Conservation (phyloP, 768 basidiomycete genomes). For the Leccinellum rugosiceps region DNA sequence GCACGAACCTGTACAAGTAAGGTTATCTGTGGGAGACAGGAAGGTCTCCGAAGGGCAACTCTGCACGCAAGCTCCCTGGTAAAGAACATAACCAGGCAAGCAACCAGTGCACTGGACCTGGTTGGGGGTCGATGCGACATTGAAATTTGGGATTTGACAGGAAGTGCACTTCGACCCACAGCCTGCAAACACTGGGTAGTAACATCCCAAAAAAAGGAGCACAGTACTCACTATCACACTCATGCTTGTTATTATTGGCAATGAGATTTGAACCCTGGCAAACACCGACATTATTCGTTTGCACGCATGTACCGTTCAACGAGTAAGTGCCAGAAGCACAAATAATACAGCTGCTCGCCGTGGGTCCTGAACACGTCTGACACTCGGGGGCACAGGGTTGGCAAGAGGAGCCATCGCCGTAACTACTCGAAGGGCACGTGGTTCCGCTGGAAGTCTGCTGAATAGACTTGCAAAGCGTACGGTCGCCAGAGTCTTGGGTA, state of each 20-base stretch:
- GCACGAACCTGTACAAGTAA: conserved; percentile 69
- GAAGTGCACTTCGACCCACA: conserved; percentile 82
- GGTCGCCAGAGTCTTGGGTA: conserved; percentile 61
- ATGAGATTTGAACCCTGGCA: conserved; percentile 70
- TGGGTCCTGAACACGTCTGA: conserved; percentile 63
- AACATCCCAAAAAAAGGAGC: background rate
- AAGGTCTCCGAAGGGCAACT: conserved; percentile 75
- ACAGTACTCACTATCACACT: conserved; percentile 65
- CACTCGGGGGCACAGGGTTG: conserved; percentile 61
- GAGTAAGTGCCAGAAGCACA: conserved; percentile 62
- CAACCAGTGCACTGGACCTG: conserved; percentile 76
- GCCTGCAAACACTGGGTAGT: conserved; percentile 38
- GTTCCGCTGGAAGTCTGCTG: conserved; percentile 49
- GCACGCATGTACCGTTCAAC: conserved; percentile 70
- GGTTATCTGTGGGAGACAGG: conserved; percentile 64
- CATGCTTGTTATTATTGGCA: conserved; percentile 77
- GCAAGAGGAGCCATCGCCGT: conserved; percentile 55
- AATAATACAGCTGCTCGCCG: conserved; percentile 66
- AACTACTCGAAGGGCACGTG: conserved; percentile 64
- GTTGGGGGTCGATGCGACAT: conserved; percentile 57
- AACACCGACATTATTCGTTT: conserved; percentile 61
- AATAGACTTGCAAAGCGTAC: conserved; percentile 59
- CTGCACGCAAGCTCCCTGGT: conserved; percentile 63
- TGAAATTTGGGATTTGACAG: conserved; percentile 75
- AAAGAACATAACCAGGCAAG: conserved; percentile 72